These are phyloP conservation scores for Setaria viridis DNA, from an alignment of 202 grass and related monocot species.

Conservation along the genomic window DNA sequence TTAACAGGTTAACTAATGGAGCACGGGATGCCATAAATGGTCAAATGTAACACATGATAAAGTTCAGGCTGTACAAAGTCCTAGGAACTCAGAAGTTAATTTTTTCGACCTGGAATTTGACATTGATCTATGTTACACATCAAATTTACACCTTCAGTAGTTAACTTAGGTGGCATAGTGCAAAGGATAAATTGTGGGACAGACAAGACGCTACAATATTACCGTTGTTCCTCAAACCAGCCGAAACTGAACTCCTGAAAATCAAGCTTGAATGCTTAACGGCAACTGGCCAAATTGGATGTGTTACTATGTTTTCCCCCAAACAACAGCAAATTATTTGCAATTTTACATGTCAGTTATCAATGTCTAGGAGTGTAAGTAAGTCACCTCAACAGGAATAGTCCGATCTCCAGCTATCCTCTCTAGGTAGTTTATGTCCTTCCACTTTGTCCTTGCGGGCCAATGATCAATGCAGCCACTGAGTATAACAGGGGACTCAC, in stretches of 20 bases:
- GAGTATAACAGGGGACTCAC: conserved; percentile 78
- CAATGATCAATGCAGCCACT: conserved; percentile 84
- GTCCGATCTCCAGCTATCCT: conserved; percentile 78
- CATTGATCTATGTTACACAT: background rate
- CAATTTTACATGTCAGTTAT: conserved; percentile 6
- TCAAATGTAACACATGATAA: conserved; percentile 26
- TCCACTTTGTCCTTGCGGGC: conserved; percentile 87
- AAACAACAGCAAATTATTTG: conserved; percentile 4
- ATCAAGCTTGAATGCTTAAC: conserved; percentile 24
- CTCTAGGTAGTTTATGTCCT: conserved; percentile 78
- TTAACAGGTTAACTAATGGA: background rate
- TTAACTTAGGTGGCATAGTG: background rate
- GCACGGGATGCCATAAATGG: background rate
- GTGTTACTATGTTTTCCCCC: conserved; percentile 1
- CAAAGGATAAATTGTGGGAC: too few species aligned
- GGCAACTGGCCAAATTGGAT: background rate
- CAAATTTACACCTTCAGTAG: background rate
- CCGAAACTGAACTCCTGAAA: conserved; percentile 15
- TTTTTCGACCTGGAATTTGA: conserved; percentile 10
- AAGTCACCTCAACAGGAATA: conserved; percentile 82
- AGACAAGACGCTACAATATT: too few species aligned
- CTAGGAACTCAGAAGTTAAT: conserved; percentile 19
- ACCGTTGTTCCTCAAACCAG: conserved; percentile 16
- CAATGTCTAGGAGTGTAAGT: conserved; percentile 14
- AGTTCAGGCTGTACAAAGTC: background rate